A percentile compares a stretch with the other conserved stretches of the same genome.
phyloP scores from a whole-genome alignment of 164 flowering plant species.

The Buxus sempervirens region DNA sequence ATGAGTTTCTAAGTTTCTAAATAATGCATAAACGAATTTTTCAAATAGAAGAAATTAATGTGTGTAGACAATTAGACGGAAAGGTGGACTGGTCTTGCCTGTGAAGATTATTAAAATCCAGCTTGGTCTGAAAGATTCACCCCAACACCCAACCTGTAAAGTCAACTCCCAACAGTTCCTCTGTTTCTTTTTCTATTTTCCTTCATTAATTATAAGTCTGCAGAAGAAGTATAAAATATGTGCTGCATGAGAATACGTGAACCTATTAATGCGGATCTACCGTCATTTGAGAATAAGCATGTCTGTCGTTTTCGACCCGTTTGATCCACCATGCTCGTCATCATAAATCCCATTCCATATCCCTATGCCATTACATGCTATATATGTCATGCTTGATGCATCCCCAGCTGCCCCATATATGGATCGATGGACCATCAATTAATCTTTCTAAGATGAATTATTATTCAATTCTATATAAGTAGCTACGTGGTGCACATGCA shows the following conservation, averaged over 20 bases:
- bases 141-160: constrained; percentile 31
- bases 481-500: too few relatives aligned
- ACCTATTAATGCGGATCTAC: constrained; percentile 53
- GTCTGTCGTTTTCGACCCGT: constrained; percentile 40
- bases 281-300: constrained; percentile 41
- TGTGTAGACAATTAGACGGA: too few relatives aligned
- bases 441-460: too few relatives aligned
- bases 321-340: not conserved
- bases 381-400: too few relatives aligned
- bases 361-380: not conserved
- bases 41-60: too few relatives aligned
- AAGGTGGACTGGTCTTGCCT: not conserved
- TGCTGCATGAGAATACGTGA: constrained; percentile 50
- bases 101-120: constrained; percentile 5
- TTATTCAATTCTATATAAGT: too few relatives aligned
- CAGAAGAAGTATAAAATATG: too few relatives aligned
- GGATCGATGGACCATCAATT: too few relatives aligned
- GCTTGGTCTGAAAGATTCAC: constrained; percentile 27
- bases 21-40: too few relatives aligned
- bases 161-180: constrained; percentile 43
- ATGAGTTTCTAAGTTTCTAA: too few relatives aligned
- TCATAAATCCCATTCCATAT: constrained; percentile 2
- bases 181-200: not conserved
- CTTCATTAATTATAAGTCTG: too few relatives aligned
- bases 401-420: too few relatives aligned